Evolutionary conservation across 306 rosid genomes (phyloP).

Genomic region (Glycine soja): DNA sequence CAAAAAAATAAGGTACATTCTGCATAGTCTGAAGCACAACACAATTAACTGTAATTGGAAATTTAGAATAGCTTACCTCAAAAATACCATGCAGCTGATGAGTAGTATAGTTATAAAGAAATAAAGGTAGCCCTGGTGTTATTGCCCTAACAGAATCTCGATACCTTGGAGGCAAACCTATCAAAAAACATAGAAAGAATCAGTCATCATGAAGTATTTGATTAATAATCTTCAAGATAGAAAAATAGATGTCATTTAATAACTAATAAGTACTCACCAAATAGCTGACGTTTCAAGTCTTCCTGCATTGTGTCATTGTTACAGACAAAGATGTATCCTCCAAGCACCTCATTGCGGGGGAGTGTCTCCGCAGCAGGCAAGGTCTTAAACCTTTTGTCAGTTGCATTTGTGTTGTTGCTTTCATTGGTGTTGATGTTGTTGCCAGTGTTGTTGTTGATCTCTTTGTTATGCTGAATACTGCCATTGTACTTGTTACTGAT

Average conservation of each 20-base stretch:
- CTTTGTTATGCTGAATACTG: constrained; percentile 71
- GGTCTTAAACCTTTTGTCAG: constrained; percentile 97
- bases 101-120: constrained; percentile 94
- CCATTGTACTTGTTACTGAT: constrained; percentile 67
- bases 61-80: constrained; percentile 67
- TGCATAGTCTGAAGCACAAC: constrained; percentile 8
- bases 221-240: constrained; percentile 11
- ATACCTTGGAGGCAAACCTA: constrained; percentile 97
- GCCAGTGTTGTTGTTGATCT: constrained; percentile 35
- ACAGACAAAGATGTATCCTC: constrained; percentile 98
- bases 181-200: constrained; percentile 35
- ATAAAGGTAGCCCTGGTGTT: constrained; percentile 91
- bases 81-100: constrained; percentile 96
- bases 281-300: constrained; percentile 93
- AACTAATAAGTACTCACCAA: constrained; percentile 55
- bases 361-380: constrained; percentile 97
- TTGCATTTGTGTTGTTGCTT: constrained; percentile 54
- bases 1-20: constrained; percentile 23
- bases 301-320: constrained; percentile 99
- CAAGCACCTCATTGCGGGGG: constrained; percentile 97
- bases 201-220: constrained; percentile 33
- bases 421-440: constrained; percentile 51
- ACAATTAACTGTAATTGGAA: constrained; percentile 21
- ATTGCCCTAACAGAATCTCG: constrained; percentile 96
- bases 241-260: neutral